phyloP scores from a whole-genome alignment of 2,329 filamentous ascomycete genomes.

The Tricladium varicosporioides region DNA sequence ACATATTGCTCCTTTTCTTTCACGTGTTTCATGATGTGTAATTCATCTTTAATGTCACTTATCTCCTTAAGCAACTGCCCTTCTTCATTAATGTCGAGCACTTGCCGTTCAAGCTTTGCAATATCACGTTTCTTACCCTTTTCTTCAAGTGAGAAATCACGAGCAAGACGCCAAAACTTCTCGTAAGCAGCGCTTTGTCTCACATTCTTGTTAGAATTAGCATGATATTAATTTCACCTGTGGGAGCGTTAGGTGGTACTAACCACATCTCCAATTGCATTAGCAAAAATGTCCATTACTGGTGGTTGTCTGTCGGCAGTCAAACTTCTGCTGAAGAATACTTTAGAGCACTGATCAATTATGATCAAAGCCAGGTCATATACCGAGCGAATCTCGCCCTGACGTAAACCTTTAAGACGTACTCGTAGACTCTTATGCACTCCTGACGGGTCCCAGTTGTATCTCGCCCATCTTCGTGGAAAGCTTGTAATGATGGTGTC shows the following conservation, averaged over 20 bases:
- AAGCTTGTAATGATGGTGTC: constrained; percentile 42
- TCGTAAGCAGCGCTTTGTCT: constrained; percentile 33
- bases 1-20: constrained; percentile 26
- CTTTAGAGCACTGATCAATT: constrained; percentile 38
- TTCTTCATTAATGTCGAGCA: constrained; percentile 42
- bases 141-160: too few relatives aligned
- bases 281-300: constrained; percentile 42
- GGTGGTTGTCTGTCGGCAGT: constrained; percentile 35
- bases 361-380: constrained; percentile 41
- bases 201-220: not conserved
- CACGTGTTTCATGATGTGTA: constrained; percentile 43
- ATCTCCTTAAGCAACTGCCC: constrained; percentile 41
- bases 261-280: constrained; percentile 43
- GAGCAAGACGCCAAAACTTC: constrained; percentile 34
- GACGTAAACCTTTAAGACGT: constrained; percentile 27
- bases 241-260: constrained; percentile 17
- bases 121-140: too few relatives aligned
- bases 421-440: constrained; percentile 41
- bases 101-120: too few relatives aligned
- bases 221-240: too few relatives aligned
- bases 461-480: constrained; percentile 40
- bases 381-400: constrained; percentile 35
- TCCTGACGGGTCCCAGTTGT: constrained; percentile 39
- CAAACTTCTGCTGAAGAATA: constrained; percentile 40
- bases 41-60: constrained; percentile 45